Conservation (phyloP, 2,329 filamentous ascomycete species). For the Lecanoromycetidae sp. region DNA sequence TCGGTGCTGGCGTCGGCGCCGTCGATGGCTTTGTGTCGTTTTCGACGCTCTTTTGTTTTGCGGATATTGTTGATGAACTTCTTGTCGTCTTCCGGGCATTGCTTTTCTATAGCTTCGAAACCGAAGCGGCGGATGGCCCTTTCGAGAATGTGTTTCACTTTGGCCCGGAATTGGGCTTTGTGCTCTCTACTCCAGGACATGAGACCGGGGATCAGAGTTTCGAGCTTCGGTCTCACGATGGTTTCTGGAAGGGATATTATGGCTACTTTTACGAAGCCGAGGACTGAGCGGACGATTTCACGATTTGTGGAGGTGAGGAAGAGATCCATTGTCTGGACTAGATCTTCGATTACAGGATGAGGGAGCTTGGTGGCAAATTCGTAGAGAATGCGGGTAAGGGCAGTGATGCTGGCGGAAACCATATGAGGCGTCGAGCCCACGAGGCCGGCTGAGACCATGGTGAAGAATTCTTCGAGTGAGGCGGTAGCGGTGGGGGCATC, state of each 20-base stretch:
- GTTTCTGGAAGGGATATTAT: constrained; percentile 72
- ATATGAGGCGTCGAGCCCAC: constrained; percentile 90
- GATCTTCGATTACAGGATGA: constrained; percentile 59
- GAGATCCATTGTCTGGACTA: constrained; percentile 89
- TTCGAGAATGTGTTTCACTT: constrained; percentile 96
- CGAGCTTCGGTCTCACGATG: constrained; percentile 65
- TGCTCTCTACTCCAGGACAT: constrained; percentile 97
- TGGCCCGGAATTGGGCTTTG: constrained; percentile 91
- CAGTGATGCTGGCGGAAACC: constrained; percentile 94
- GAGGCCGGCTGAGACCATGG: constrained; percentile 93
- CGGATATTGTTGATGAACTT: constrained; percentile 91
- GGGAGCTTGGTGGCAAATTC: constrained; percentile 67
- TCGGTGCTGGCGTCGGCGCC: constrained; percentile 44
- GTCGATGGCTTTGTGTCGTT: constrained; percentile 68
- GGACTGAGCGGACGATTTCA: constrained; percentile 86
- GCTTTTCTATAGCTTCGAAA: constrained; percentile 62
- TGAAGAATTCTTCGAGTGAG: constrained; percentile 88
- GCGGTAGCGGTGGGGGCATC: constrained; percentile 67
- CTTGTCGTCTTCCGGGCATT: constrained; percentile 72
- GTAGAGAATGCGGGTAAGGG: constrained; percentile 83
- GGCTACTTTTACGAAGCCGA: constrained; percentile 95
- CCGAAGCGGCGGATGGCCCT: constrained; percentile 87
- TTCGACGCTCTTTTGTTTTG: constrained; percentile 82
- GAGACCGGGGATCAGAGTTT: constrained; percentile 70
- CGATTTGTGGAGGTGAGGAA: constrained; percentile 95